Base-by-base conservation (phyloP, 2,329 filamentous ascomycete genomes). In the Phoma herbarum region DNA sequence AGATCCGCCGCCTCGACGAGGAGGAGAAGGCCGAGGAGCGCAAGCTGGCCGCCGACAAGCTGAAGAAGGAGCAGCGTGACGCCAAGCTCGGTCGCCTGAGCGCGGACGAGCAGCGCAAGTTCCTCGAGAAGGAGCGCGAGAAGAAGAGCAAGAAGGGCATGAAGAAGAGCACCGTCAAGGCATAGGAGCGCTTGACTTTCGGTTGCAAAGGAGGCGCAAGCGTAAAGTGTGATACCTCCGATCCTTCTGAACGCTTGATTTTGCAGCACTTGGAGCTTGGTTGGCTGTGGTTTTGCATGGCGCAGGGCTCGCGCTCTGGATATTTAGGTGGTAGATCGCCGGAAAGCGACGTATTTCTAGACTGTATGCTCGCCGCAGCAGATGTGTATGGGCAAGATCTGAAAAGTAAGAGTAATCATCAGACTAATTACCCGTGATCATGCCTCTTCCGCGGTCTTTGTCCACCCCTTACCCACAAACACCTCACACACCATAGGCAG, bases 81-180 rank as follows among this genome's bases (percentile, higher is more conserved):
- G 69, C 83, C 20, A 89, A 92, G 80, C 84, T 90, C 62, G 90
- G 92, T 74, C 87, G 86, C 78, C 82, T 89, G 76, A 93, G 90
- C 50, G 81, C 81, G 2, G 80, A 82, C 3, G 81, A 84, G 72
- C 82, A 84, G 75, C 75, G 77, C 67, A 84, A 83, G 73, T 83
- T 80, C 61, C 62, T 84, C 80, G 97, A 97, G 82, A 88, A 90
- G 72, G 96, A 98, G 85, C 87, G 93, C 52, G 94, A 97, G 71
- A 88, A 89, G 67, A 88, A 93, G 75, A 84, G 95, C 64, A 90
- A 88, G 74, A 88, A 85, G 76, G 81, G 80, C 54, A 82, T 85
- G 78, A 90, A 90, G 83, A 88, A 83, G 80, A 82, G 83, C 77
- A 85, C 83, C 26, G 80, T 83, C 67, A 83, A 81, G 71, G 83